Percentiles rank a stretch among this genome's conserved stretches.
Conservation (phyloP, 768 basidiomycete species). For the Lactifluus subvellereus region DNA sequence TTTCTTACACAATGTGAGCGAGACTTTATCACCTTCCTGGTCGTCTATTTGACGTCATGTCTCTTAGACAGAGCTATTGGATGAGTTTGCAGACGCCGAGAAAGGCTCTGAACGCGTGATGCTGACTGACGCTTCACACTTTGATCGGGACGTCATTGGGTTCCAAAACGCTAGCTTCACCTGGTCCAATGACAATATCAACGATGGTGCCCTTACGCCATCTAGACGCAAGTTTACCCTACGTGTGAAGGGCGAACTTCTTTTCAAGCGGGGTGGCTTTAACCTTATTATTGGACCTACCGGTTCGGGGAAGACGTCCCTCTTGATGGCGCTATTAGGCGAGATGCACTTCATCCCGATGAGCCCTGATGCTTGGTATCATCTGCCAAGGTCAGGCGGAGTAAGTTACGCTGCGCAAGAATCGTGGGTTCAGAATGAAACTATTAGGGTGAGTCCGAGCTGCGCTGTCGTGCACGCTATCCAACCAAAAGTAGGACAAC, state of each 20-base stretch:
- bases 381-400: constrained; percentile 60
- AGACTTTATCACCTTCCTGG: neutral
- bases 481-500: constrained; percentile 35
- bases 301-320: constrained; percentile 54
- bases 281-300: constrained; percentile 60
- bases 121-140: constrained; percentile 21
- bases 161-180: constrained; percentile 50
- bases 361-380: constrained; percentile 54
- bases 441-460: constrained; percentile 45
- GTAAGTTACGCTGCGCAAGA: constrained; percentile 81
- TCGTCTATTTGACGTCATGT: neutral
- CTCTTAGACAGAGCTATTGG: constrained; percentile 32
- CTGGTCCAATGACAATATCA: constrained; percentile 41
- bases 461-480: neutral
- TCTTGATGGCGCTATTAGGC: constrained; percentile 59
- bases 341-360: constrained; percentile 62
- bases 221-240: constrained; percentile 46
- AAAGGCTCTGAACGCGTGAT: constrained; percentile 16
- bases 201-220: constrained; percentile 36
- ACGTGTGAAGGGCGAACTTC: constrained; percentile 45
- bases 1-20: constrained; percentile 33
- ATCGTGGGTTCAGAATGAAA: constrained; percentile 81
- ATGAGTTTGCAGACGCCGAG: constrained; percentile 25
- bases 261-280: constrained; percentile 47
- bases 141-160: constrained; percentile 35